A percentile compares a stretch with the other conserved stretches of the same genome.
Evolutionary conservation across 2,329 filamentous ascomycete species (phyloP).

Genomic region (Colletotrichum orchidophilum): DNA sequence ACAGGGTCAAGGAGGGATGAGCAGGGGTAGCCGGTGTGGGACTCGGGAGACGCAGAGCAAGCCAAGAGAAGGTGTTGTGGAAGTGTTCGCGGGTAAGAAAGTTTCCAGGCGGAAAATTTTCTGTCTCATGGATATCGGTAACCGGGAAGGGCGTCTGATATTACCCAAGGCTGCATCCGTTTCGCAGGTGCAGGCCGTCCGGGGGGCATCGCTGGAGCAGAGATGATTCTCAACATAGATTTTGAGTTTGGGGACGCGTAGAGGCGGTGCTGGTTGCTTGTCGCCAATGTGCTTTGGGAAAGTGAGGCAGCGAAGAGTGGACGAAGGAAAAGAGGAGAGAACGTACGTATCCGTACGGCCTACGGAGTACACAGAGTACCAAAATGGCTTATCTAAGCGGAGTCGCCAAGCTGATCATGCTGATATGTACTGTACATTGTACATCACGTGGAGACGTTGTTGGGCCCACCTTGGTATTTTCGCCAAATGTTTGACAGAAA

Average conservation of each 20-base stretch:
- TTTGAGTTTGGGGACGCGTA: constrained; percentile 17
- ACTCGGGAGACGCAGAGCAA: too few relatives aligned
- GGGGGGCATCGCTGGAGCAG: constrained; percentile 24
- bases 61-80: neutral
- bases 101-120: neutral
- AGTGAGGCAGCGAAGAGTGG: neutral
- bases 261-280: constrained; percentile 1
- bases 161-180: constrained; percentile 19
- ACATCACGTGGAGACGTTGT: neutral
- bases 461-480: neutral
- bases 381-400: neutral
- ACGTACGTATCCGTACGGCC: too few relatives aligned
- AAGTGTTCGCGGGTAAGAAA: neutral
- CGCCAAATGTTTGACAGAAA: neutral
- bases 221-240: neutral
- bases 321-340: neutral
- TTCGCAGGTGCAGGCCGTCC: constrained; percentile 9
- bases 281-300: constrained; percentile 3
- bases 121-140: neutral
- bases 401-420: neutral
- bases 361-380: too few relatives aligned
- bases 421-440: neutral
- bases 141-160: neutral
- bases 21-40: neutral
- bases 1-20: neutral